Conservation (phyloP, 2,329 filamentous ascomycete genomes). For the Macroventuria anomochaeta region DNA sequence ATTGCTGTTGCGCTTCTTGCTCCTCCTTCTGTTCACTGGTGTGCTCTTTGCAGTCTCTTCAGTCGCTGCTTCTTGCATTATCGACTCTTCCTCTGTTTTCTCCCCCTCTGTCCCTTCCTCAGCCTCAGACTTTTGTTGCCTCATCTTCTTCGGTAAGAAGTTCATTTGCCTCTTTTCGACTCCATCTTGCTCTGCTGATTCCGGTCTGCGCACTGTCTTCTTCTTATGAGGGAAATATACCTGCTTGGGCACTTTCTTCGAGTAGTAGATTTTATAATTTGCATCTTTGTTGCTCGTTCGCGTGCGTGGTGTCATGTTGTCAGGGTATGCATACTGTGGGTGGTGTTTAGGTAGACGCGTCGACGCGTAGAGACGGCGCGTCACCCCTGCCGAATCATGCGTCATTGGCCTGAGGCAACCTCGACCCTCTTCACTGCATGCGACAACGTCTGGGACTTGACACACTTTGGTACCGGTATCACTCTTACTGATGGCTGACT, state of each 20-base stretch:
- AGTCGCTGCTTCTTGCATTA: not conserved
- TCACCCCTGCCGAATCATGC: not conserved
- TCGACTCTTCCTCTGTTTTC: not conserved
- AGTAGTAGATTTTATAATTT: conserved; percentile 39
- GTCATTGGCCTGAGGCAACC: conserved; percentile 4
- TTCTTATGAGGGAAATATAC: conserved; percentile 36
- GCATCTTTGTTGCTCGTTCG: conserved; percentile 35
- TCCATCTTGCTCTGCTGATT: conserved; percentile 20
- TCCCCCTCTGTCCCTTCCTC: conserved; percentile 25
- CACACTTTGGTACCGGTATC: not conserved
- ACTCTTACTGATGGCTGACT: too few relatives aligned
- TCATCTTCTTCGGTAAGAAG: conserved; percentile 40
- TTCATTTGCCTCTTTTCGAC: conserved; percentile 35
- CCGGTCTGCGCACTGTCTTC: conserved; percentile 37
- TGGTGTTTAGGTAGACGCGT: conserved; percentile 11
- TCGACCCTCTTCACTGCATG: not conserved
- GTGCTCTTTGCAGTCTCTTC: not conserved
- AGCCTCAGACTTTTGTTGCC: conserved; percentile 4
- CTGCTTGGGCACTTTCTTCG: conserved; percentile 41
- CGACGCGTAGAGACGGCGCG: conserved; percentile 14
- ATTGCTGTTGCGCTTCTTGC: conserved; percentile 28
- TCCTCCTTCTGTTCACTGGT: conserved; percentile 4
- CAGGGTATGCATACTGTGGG: not conserved
- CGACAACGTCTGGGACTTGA: not conserved
- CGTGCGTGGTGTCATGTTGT: conserved; percentile 39